Evolutionary conservation across 106 monocot genomes (phyloP).

Genomic region (Acorus calamus): DNA sequence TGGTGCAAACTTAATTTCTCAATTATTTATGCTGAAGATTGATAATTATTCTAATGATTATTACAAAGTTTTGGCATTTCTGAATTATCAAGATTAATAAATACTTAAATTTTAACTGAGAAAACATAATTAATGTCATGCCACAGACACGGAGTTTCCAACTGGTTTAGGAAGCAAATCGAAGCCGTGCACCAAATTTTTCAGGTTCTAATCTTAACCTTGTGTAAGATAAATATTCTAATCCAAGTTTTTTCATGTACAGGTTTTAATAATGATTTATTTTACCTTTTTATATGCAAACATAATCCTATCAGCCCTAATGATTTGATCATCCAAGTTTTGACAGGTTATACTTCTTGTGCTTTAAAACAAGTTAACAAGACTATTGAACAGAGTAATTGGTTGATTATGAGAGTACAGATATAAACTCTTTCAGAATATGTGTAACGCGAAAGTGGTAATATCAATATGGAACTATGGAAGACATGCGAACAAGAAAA

Average conservation of each 20-base stretch:
- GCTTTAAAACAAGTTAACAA: constrained; percentile 59
- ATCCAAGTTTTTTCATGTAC: constrained; percentile 10
- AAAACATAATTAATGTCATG: constrained; percentile 71
- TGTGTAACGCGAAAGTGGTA: no score
- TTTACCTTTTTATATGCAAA: constrained; percentile 1
- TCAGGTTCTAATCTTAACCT: constrained; percentile 98
- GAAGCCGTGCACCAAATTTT: constrained; percentile 99
- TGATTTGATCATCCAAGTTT: constrained; percentile 34
- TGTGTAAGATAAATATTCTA: constrained; percentile 38
- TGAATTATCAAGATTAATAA: constrained; percentile 32
- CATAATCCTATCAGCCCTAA: constrained; percentile 29
- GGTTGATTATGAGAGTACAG: constrained; percentile 14
- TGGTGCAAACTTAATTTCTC: no score
- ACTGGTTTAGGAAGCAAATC: constrained; percentile 99
- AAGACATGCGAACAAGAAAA: no score
- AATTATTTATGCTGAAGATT: no score
- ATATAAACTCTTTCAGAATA: background rate
- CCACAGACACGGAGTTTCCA: constrained; percentile 78
- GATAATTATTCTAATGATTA: background rate
- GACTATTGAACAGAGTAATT: constrained; percentile 33
- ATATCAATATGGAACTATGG: no score
- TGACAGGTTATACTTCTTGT: constrained; percentile 44
- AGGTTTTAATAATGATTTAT: constrained; percentile 3
- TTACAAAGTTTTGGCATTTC: background rate
- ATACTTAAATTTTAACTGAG: constrained; percentile 36